A percentile compares a stretch with the other conserved stretches of the same genome.
Evolutionary conservation across 139 green algal species (phyloP).

Genomic region (Medakamo hakoo): DNA sequence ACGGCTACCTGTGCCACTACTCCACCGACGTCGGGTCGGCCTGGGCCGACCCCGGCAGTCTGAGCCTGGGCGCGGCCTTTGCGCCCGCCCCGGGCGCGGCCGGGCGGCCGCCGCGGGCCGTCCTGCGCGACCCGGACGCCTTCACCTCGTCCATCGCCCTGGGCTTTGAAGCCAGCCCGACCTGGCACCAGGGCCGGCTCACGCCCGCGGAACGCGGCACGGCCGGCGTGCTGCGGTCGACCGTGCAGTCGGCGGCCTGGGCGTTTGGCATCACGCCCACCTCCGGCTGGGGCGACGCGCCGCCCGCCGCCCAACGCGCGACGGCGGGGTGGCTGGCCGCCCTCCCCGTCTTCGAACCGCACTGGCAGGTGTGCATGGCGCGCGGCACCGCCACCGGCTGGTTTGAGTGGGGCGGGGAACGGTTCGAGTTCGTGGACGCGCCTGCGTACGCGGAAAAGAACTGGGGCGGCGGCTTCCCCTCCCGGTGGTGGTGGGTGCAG

Average conservation of each 20-base stretch:
- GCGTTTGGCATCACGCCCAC: constrained; percentile 39
- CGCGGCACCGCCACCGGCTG: constrained; percentile 66
- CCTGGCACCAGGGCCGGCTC: constrained; percentile 45
- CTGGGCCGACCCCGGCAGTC: constrained; percentile 44
- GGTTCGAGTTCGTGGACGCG: constrained; percentile 53
- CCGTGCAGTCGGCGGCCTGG: constrained; percentile 40
- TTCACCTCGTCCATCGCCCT: constrained; percentile 39
- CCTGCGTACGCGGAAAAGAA: constrained; percentile 90
- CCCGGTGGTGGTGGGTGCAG: constrained; percentile 82
- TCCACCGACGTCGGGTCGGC: constrained; percentile 39
- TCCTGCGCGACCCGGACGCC: not conserved
- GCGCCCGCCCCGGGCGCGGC: not conserved
- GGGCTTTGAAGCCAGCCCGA: constrained; percentile 55
- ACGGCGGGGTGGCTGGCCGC: constrained; percentile 87
- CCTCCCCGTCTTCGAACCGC: constrained; percentile 89
- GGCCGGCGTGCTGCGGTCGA: constrained; percentile 24
- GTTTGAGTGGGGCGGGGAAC: constrained; percentile 70
- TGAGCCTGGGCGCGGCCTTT: constrained; percentile 54
- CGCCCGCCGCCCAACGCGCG: constrained; percentile 28
- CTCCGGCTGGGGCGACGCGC: constrained; percentile 60
- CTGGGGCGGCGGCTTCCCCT: constrained; percentile 90
- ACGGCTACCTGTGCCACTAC: constrained; percentile 86
- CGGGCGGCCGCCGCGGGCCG: not conserved
- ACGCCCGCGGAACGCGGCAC: constrained; percentile 32
- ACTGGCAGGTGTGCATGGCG: constrained; percentile 91